Evolutionary conservation across 495 filamentous ascomycete species (phyloP).

Genomic region (Pseudomonodictys pantanalensis): DNA sequence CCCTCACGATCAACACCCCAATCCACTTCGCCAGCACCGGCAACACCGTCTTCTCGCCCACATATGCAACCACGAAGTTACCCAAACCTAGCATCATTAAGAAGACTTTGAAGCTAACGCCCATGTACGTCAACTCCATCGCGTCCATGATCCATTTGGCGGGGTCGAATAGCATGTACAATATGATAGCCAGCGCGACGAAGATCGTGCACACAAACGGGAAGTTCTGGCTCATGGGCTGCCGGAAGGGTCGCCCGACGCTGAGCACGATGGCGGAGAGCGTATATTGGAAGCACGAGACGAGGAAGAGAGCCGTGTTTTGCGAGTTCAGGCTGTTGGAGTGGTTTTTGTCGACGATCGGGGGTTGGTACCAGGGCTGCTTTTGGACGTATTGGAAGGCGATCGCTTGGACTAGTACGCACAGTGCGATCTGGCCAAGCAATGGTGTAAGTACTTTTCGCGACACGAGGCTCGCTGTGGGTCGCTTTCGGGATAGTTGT

Average conservation of each 20-base stretch:
- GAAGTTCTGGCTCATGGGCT: conserved; percentile 72
- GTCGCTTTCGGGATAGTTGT: conserved; percentile 74
- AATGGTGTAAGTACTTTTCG: conserved; percentile 89
- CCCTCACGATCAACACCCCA: conserved; percentile 53
- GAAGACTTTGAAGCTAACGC: conserved; percentile 65
- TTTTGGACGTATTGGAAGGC: conserved; percentile 67
- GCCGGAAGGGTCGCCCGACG: conserved; percentile 84
- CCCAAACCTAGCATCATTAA: conserved; percentile 64
- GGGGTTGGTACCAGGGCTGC: conserved; percentile 86
- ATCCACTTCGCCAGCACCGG: conserved; percentile 66
- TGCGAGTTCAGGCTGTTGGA: conserved; percentile 86
- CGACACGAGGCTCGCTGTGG: conserved; percentile 89
- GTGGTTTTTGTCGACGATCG: conserved; percentile 67
- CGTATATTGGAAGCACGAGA: conserved; percentile 93
- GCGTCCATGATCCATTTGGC: conserved; percentile 62
- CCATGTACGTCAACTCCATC: conserved; percentile 84
- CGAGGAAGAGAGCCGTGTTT: conserved; percentile 83
- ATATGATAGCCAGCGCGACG: conserved; percentile 59
- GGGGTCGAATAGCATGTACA: conserved; percentile 76
- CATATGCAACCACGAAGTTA: conserved; percentile 65
- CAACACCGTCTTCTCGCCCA: conserved; percentile 68
- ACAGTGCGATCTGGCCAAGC: conserved; percentile 81
- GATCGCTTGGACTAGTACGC: conserved; percentile 71
- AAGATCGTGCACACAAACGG: conserved; percentile 80
- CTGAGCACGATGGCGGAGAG: conserved; percentile 82